A percentile compares a stretch with the other conserved stretches of the same genome.
phyloP scores from a whole-genome alignment of 176 grass and related monocot genomes.

The Guadua angustifolia region DNA sequence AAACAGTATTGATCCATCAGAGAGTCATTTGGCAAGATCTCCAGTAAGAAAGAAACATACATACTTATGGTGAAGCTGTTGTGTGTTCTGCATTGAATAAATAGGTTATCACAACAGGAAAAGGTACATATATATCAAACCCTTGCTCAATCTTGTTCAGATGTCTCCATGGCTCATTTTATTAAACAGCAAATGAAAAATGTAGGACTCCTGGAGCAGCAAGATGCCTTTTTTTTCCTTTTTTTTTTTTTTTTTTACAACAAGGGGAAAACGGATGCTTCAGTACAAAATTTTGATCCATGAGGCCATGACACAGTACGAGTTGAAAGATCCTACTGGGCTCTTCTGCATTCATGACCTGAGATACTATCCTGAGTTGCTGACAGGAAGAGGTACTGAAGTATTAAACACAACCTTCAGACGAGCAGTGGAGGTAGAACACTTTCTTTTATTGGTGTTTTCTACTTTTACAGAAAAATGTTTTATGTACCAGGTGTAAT shows the following conservation, averaged over 20 bases:
- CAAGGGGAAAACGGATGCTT: not conserved
- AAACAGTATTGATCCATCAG: not conserved
- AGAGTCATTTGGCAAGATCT: not conserved
- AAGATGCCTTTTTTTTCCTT: not conserved
- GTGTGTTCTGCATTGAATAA: not conserved
- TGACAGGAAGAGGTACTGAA: not conserved
- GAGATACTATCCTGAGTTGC: conserved; percentile 18
- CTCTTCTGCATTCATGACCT: not conserved
- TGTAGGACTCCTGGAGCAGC: not conserved
- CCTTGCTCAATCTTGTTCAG: not conserved
- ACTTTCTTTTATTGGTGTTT: not conserved
- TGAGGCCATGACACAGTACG: not conserved
- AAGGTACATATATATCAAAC: not conserved
- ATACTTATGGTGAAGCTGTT: not conserved
- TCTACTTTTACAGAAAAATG: not conserved
- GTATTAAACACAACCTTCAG: conserved; percentile 11
- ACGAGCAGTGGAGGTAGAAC: not conserved
- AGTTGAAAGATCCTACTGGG: not conserved
- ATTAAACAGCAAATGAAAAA: not conserved
- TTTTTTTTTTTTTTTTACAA: not conserved
- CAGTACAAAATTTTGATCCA: not conserved
- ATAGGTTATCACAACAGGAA: not conserved
- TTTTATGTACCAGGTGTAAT: not conserved
- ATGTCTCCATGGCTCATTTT: not conserved
- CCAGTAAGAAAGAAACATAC: not conserved